Evolutionary conservation across 106 monocot genomes (phyloP).

Genomic region (Allium fistulosum): DNA sequence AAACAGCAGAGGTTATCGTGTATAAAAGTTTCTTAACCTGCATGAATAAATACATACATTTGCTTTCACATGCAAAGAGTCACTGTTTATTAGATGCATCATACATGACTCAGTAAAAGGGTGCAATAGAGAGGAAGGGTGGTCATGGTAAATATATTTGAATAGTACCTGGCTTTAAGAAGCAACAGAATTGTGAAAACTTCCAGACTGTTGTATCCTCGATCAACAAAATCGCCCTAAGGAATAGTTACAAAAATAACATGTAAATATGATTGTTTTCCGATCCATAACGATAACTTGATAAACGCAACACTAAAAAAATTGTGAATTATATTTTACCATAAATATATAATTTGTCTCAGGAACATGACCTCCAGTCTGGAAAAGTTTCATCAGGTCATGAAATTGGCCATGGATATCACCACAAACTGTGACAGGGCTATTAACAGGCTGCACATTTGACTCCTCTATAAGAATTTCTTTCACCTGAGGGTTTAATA

Average conservation of each 20-base stretch:
- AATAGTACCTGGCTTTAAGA: conserved; percentile 65
- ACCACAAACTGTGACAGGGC: conserved; percentile 77
- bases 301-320: no score
- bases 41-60: not conserved
- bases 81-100: not conserved
- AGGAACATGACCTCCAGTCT: conserved; percentile 82
- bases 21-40: no score
- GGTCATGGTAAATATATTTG: no score
- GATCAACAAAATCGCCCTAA: conserved; percentile 84
- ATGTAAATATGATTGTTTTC: not conserved
- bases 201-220: conserved; percentile 77
- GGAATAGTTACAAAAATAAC: conserved; percentile 13
- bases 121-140: no score
- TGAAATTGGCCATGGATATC: conserved; percentile 81
- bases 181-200: conserved; percentile 80
- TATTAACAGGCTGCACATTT: conserved; percentile 80
- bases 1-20: no score
- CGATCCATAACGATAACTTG: no score
- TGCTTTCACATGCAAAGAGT: not conserved
- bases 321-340: conserved; percentile 12
- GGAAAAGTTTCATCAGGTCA: conserved; percentile 81
- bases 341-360: conserved; percentile 83
- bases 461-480: conserved; percentile 75
- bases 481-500: conserved; percentile 17
- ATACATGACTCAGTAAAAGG: not conserved